A percentile compares a stretch with the other conserved stretches of the same genome.
These are phyloP conservation scores for Thalia dealbata DNA, from an alignment of 176 grass and related monocot genomes.

Conservation along the genomic window DNA sequence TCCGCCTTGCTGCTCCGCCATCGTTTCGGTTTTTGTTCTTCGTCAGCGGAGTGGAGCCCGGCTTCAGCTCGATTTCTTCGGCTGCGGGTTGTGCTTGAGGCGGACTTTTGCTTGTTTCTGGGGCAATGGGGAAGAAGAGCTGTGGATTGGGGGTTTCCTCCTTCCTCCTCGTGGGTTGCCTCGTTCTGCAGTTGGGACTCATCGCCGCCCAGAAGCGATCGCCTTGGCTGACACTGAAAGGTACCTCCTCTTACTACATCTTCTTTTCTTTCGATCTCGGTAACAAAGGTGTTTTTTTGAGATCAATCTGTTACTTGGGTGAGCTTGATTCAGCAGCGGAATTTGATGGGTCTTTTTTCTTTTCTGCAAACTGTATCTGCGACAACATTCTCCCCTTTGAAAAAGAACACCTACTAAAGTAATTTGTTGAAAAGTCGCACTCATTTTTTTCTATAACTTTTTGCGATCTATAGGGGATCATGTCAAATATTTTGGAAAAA, in stretches of 20 bases:
- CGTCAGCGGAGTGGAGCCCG: neutral
- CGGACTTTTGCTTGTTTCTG: neutral
- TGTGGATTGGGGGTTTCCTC: neutral
- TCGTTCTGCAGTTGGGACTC: conserved; percentile 22
- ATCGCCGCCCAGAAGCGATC: conserved; percentile 24
- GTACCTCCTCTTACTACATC: conserved; percentile 3
- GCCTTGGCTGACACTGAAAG: conserved; percentile 46
- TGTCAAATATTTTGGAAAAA: no score
- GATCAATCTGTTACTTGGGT: no score
- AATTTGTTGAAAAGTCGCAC: neutral
- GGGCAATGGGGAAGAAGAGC: conserved; percentile 16
- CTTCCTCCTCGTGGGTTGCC: conserved; percentile 25
- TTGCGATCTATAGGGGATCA: no score
- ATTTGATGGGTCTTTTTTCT: neutral
- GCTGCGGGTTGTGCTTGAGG: neutral
- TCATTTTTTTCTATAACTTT: neutral
- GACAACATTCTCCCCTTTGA: no score
- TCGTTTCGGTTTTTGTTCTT: neutral
- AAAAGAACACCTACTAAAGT: no score
- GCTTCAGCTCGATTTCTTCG: neutral
- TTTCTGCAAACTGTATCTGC: neutral
- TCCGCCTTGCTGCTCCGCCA: neutral
- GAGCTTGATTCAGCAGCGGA: no score
- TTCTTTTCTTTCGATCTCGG: neutral
- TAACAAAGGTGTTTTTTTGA: neutral